Percentiles rank a stretch among this genome's conserved stretches.
Conservation (phyloP, 139 green algal genomes). For the Desmodesmus armatus region DNA sequence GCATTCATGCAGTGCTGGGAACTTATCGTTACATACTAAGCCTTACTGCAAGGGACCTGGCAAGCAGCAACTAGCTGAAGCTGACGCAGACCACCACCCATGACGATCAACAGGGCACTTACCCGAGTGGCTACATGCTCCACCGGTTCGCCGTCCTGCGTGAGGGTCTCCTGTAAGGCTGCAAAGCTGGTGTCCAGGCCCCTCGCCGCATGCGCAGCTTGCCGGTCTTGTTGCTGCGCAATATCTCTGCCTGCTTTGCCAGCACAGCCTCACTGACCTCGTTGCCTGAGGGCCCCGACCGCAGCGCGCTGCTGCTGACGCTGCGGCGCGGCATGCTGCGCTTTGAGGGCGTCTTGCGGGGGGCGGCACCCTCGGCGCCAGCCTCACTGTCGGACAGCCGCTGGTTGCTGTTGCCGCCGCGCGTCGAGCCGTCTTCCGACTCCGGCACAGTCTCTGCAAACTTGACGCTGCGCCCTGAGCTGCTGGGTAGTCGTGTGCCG, state of each 20-base stretch:
- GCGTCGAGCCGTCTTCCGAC: neutral
- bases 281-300: too few species aligned
- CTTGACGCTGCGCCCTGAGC: too few species aligned
- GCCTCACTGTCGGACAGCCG: neutral
- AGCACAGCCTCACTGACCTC: slow-evolving; percentile 12
- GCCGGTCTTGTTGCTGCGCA: slow-evolving; percentile 27
- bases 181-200: slow-evolving; percentile 41
- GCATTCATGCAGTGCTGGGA: too few species aligned
- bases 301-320: neutral
- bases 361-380: neutral
- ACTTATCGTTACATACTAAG: too few species aligned
- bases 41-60: neutral
- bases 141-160: neutral
- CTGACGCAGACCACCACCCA: neutral
- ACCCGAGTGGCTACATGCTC: slow-evolving; percentile 31
- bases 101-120: neutral
- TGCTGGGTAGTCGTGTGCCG: neutral
- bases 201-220: slow-evolving; percentile 43
- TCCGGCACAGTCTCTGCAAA: neutral
- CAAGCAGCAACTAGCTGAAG: neutral
- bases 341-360: too few species aligned
- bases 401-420: slow-evolving; percentile 15
- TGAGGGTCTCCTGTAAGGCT: slow-evolving; percentile 33
- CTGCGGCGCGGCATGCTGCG: slow-evolving; percentile 1
- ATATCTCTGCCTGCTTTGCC: slow-evolving; percentile 26